Percentiles rank a stretch among this genome's conserved stretches.
These are phyloP conservation scores for Penicillium desertorum DNA, from an alignment of 495 filamentous ascomycete species.

Conservation along the genomic window DNA sequence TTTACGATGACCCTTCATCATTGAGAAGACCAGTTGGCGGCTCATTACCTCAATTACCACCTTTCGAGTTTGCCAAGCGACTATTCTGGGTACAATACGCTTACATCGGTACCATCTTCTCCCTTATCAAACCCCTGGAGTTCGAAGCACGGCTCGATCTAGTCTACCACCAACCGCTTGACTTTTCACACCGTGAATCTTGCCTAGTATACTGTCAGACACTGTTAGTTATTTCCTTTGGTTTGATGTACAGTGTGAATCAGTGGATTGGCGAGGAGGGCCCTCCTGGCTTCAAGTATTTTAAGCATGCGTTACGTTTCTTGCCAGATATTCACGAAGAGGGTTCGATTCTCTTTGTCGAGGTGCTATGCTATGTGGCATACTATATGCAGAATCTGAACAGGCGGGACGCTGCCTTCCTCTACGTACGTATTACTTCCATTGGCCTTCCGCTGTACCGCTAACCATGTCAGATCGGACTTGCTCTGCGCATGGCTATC, in stretches of 20 bases:
- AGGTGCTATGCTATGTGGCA: conserved; percentile 51
- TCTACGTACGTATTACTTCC: conserved; percentile 33
- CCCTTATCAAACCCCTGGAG: conserved; percentile 42
- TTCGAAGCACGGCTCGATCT: conserved; percentile 44
- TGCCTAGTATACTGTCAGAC: conserved; percentile 41
- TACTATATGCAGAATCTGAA: conserved; percentile 56
- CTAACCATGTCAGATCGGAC: conserved; percentile 38
- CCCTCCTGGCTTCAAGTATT: conserved; percentile 52
- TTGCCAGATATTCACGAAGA: conserved; percentile 52
- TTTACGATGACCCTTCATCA: conserved; percentile 41
- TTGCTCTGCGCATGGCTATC: conserved; percentile 53
- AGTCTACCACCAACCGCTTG: conserved; percentile 39
- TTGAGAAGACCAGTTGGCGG: conserved; percentile 29
- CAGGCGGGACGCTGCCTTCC: conserved; percentile 48
- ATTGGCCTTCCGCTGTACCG: neutral
- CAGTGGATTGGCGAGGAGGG: conserved; percentile 50
- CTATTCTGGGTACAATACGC: conserved; percentile 50
- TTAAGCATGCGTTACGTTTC: conserved; percentile 47
- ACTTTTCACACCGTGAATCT: conserved; percentile 36
- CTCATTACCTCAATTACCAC: conserved; percentile 40
- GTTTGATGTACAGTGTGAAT: conserved; percentile 53
- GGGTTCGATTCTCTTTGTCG: conserved; percentile 51
- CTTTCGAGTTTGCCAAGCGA: conserved; percentile 45
- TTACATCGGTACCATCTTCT: conserved; percentile 55
- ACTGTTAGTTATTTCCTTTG: conserved; percentile 51